Conservation (phyloP, 2,329 filamentous ascomycete genomes). For the Aureobasidium leucospermi region DNA sequence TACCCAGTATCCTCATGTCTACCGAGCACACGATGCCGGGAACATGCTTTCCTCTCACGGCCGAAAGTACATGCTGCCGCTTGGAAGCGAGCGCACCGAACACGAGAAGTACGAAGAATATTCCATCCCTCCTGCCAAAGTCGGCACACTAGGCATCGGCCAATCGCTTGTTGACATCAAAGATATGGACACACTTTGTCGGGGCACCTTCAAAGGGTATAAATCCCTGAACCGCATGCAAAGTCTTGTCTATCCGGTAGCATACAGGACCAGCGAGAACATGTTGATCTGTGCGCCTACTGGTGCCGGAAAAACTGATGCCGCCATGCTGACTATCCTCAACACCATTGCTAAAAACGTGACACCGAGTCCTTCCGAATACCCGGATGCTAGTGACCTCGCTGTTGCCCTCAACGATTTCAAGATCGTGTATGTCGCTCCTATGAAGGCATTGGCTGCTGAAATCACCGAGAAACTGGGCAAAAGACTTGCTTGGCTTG, state of each 20-base stretch:
- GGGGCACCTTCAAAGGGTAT: constrained; percentile 89
- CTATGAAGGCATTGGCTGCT: constrained; percentile 96
- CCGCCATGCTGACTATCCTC: constrained; percentile 91
- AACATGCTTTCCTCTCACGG: constrained; percentile 77
- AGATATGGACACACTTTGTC: constrained; percentile 82
- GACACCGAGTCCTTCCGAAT: constrained; percentile 68
- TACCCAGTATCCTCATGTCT: constrained; percentile 86
- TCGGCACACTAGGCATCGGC: constrained; percentile 64
- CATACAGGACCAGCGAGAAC: constrained; percentile 93
- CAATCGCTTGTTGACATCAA: constrained; percentile 71
- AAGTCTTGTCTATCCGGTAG: constrained; percentile 89
- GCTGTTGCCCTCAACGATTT: constrained; percentile 79
- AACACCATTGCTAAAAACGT: constrained; percentile 85
- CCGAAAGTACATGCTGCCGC: constrained; percentile 72
- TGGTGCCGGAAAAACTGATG: constrained; percentile 92
- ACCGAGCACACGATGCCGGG: constrained; percentile 72
- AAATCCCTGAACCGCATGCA: constrained; percentile 95
- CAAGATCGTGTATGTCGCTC: constrained; percentile 97
- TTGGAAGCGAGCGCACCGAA: constrained; percentile 65
- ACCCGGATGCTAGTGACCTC: constrained; percentile 68
- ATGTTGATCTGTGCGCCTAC: constrained; percentile 98
- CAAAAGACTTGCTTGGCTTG: constrained; percentile 87
- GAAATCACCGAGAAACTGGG: constrained; percentile 94
- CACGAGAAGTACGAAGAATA: constrained; percentile 80
- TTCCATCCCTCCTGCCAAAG: constrained; percentile 71